A percentile compares a stretch with the other conserved stretches of the same genome.
These are phyloP conservation scores for Rhizophora mangle DNA, from an alignment of 345 rosid species.

Conservation along the genomic window DNA sequence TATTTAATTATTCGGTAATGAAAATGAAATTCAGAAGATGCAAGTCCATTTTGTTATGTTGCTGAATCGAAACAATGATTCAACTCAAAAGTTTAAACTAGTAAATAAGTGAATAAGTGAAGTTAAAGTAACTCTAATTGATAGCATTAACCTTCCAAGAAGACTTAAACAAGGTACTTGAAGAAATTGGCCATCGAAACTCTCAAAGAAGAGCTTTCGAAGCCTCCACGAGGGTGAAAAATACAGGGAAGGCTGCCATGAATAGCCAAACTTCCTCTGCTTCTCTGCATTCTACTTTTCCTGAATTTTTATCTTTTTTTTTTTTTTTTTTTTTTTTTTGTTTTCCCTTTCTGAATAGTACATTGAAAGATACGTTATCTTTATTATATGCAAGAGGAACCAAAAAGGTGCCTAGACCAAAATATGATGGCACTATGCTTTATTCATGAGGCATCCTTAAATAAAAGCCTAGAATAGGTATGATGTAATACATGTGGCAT, in stretches of 20 bases:
- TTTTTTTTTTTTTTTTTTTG: background rate
- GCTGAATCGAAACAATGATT: too few species aligned
- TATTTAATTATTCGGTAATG: background rate
- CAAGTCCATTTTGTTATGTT: background rate
- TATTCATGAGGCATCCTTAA: background rate
- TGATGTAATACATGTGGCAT: constrained; percentile 11
- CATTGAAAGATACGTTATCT: background rate
- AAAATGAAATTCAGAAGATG: background rate
- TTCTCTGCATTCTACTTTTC: background rate
- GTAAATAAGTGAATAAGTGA: too few species aligned
- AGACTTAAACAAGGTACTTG: background rate
- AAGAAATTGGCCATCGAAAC: background rate
- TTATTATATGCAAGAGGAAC: background rate
- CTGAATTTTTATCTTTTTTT: background rate
- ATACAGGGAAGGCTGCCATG: constrained; percentile 25
- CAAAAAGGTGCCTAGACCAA: background rate
- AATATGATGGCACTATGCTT: background rate
- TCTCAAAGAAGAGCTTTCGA: constrained; percentile 2
- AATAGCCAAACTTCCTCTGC: constrained; percentile 13
- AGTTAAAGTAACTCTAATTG: too few species aligned
- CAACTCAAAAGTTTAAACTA: background rate
- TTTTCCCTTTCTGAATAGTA: background rate
- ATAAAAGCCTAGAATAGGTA: background rate
- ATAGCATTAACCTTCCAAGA: too few species aligned
- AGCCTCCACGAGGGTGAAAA: constrained; percentile 6